Evolutionary conservation across 306 rosid species (phyloP), one percentile per base, ranked within the genome.

Genomic region (Aeschynomene evenia): DNA sequence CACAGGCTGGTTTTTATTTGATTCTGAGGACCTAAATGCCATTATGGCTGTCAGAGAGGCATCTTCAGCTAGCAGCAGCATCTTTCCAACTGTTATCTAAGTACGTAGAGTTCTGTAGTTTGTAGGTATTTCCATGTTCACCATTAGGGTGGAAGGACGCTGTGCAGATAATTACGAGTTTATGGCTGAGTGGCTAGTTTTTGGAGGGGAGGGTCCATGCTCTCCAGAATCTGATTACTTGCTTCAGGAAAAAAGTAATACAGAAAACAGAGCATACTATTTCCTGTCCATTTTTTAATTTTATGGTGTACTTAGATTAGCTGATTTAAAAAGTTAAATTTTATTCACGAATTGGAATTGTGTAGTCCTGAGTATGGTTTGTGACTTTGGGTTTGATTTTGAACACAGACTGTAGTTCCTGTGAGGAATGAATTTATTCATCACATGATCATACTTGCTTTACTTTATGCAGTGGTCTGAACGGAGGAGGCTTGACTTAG

Each of bases 401-500:
- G 22, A 33, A 56, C 46, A 46, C 15, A 6, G 2, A 37, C 63
- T 64, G 12, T 69, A 34, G 29, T 39, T 56, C 34, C n/a, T 58
- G 24, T 66, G 37, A 23, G 43, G 64, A 37, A 12, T 14, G 6
- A 9, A 26, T 56, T 68, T 56, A 51, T 72, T 33, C 28, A 53
- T 31, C 56, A 56, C 63, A 51, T 70, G 52, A 63, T 70, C 31
- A n/a, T 72, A 48, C 23, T 55, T 74, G 59, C 80, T 64, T 37
- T 63, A 29, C 56, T 45, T 45, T 81, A 71, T 66, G 79, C 88
- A 95, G 99, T 95, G 99, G 97, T 95, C 92, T 28, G 95, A 95
- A 82, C 77, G 74, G 79, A 91, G 89, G 85, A 84, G 97, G 71
- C 77, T 80, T 77, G 99, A 95, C 48, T 84, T 91, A 72, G 97